Conservation (phyloP, 129 eudicot genomes). For the Flaveria bidentis region DNA sequence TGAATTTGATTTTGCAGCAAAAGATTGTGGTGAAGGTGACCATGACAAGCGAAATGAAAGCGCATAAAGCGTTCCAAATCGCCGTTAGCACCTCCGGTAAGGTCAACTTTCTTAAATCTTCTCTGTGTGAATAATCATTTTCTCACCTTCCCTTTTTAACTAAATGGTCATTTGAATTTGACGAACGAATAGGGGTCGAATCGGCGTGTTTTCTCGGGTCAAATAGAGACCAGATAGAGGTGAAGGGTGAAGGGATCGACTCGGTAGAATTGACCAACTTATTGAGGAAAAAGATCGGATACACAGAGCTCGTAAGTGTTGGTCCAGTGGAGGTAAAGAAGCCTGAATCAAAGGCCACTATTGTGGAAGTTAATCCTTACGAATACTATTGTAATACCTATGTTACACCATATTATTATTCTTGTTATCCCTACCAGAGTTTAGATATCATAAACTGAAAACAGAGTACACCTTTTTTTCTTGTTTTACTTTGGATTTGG, state of each 20-base stretch:
- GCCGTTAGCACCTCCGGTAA: slow-evolving; percentile 36
- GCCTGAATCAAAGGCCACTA: background rate
- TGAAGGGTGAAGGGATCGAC: slow-evolving; percentile 43
- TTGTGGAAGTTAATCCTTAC: slow-evolving; percentile 11
- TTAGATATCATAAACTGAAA: no score
- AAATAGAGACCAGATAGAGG: slow-evolving; percentile 36
- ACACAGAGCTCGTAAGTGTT: slow-evolving; percentile 27
- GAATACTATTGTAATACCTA: slow-evolving; percentile 2
- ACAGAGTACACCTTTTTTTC: no score
- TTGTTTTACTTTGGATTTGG: no score
- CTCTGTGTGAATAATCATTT: background rate
- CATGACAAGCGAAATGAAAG: slow-evolving; percentile 21
- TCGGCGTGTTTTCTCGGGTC: slow-evolving; percentile 27
- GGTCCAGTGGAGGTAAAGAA: slow-evolving; percentile 31
- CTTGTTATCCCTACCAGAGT: no score
- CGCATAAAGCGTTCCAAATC: slow-evolving; percentile 32
- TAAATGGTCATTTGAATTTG: background rate
- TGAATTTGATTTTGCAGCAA: slow-evolving; percentile 31
- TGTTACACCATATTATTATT: background rate
- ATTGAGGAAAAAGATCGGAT: slow-evolving; percentile 29
- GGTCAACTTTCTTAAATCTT: background rate
- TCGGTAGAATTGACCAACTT: slow-evolving; percentile 21
- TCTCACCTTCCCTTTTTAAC: no score
- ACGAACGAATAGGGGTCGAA: slow-evolving; percentile 34
- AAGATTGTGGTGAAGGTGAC: slow-evolving; percentile 43